Evolutionary conservation across 108 stramenopile species (phyloP), one percentile per base, ranked within the genome.

Genomic region (Fragilaria crotonensis): DNA sequence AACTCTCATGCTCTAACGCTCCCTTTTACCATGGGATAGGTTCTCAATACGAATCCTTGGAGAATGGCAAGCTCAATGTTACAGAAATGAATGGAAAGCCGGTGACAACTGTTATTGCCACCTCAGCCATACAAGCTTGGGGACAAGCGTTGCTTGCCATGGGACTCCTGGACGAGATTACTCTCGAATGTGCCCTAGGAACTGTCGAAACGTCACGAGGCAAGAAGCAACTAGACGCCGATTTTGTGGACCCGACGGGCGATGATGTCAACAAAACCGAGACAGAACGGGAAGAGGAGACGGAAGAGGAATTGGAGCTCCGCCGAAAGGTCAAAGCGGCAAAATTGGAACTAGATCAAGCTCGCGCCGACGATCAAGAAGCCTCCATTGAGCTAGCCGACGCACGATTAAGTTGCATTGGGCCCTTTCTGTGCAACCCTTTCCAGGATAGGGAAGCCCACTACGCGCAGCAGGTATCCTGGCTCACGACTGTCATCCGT

Each of bases 121-220:
- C 63, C 26, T 65, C 77, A 22, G 78, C 90, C 11, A 20, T 91
- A 5, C 83, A 91, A 59, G 86, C 90, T 2, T 91, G 90, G 90
- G 79, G 86, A n/a, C 71, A 76, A 45, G 78, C 70, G 0, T 65
- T 91, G 3, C 48, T 80, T 4, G 67, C 75, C 36, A 63, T 91
- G 2, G 90, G 90, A 32, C 68, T 91, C 20, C 70, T 86, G 19
- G 90, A 91, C 56, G 90, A 91, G 52, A 61, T 85, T 18, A 84
- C 87, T 60, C 62, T 72, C 22, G 78, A 72, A 45, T 52, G 29
- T 27, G 90, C 78, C 20, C 51, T 85, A 57, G 62, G 76, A 22
- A 59, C 78, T 0, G 61, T 33, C 1, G 31, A 65, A 2, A 69
- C 77, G 0, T 62, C 70, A 52, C 62, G 80, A 57, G 54, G 67